Percentiles rank a stretch among this genome's conserved stretches.
Conservation (phyloP, 306 rosid genomes). For the Betula pendula region DNA sequence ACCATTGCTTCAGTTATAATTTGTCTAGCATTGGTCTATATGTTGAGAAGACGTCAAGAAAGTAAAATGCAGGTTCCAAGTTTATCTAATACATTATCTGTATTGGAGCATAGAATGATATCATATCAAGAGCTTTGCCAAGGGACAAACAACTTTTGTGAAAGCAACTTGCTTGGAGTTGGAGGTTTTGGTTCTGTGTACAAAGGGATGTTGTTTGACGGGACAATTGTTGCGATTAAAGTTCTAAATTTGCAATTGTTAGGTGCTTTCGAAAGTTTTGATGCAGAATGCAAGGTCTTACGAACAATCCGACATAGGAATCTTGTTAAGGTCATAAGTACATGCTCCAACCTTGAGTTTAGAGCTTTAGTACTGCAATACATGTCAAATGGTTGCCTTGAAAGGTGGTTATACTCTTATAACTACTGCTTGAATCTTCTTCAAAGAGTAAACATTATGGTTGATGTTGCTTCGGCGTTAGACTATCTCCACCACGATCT, state of each 20-base stretch:
- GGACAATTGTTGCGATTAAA: neutral
- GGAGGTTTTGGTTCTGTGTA: neutral
- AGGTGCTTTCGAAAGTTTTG: neutral
- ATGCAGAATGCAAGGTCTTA: neutral
- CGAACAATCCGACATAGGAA: neutral
- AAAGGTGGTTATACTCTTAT: neutral
- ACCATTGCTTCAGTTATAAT: neutral
- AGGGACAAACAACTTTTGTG: neutral
- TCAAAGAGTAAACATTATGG: neutral
- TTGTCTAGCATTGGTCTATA: neutral
- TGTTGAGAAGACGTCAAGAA: neutral
- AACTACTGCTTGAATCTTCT: neutral
- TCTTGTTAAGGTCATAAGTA: neutral
- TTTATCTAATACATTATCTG: neutral
- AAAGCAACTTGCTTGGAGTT: neutral
- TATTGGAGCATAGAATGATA: neutral
- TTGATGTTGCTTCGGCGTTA: neutral
- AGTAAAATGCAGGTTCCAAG: neutral
- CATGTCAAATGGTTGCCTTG: neutral
- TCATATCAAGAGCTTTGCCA: neutral
- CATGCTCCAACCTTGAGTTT: neutral
- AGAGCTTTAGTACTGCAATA: neutral
- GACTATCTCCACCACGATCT: neutral
- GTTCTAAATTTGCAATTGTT: neutral
- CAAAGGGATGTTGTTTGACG: neutral